A percentile compares a stretch with the other conserved stretches of the same genome.
These are phyloP conservation scores for Parascedosporium putredinis DNA, from an alignment of 2,329 filamentous ascomycete genomes.

Conservation along the genomic window DNA sequence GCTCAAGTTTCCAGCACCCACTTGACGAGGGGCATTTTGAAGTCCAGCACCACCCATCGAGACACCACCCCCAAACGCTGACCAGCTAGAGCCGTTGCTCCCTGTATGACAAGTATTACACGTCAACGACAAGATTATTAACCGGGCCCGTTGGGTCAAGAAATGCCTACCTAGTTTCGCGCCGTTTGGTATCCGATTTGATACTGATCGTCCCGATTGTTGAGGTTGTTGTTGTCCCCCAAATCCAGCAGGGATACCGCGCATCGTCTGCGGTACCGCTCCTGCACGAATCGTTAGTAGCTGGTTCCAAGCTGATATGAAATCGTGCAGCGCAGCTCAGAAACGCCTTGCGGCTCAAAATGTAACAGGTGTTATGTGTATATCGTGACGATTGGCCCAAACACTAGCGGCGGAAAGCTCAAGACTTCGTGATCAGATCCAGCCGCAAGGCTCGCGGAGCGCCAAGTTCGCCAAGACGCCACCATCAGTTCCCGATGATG, in stretches of 20 bases:
- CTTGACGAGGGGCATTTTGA: constrained; percentile 42
- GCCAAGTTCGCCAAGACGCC: too few species aligned
- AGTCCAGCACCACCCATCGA: constrained; percentile 48
- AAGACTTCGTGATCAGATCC: not conserved
- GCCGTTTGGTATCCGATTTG: constrained; percentile 50
- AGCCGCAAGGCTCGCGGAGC: too few species aligned
- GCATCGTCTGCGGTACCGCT: constrained; percentile 45
- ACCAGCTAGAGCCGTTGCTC: constrained; percentile 38
- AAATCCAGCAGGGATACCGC: constrained; percentile 52
- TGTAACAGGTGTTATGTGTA: too few species aligned
- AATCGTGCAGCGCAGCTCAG: constrained; percentile 11
- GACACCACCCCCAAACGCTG: constrained; percentile 46
- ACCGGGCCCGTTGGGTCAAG: not conserved
- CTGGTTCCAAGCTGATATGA: constrained; percentile 12
- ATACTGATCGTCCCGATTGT: constrained; percentile 37
- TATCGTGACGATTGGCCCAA: not conserved
- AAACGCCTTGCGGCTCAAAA: too few species aligned
- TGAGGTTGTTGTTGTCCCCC: constrained; percentile 49
- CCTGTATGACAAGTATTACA: not conserved
- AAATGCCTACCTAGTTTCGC: constrained; percentile 46
- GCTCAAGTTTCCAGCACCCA: constrained; percentile 46
- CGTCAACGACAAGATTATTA: not conserved
- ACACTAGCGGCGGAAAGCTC: not conserved
- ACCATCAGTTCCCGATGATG: too few species aligned
- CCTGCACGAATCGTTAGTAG: constrained; percentile 11